A percentile compares a stretch with the other conserved stretches of the same genome.
Conservation (phyloP, 805 yeast species). For the Lipomyces starkeyi region DNA sequence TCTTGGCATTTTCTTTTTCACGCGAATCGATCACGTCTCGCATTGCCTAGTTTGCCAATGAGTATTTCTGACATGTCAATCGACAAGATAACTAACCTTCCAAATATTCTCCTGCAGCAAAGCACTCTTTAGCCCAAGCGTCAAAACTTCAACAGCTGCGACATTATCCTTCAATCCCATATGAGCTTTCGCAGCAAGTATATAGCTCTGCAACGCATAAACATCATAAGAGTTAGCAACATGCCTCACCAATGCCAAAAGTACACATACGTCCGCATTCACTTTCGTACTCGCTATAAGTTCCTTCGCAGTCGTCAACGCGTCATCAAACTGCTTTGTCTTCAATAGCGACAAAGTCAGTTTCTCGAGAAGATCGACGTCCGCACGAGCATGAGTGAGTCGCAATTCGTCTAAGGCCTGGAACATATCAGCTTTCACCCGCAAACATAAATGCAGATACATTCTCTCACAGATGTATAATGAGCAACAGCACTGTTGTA, state of each 20-base stretch:
- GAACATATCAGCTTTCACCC: neutral
- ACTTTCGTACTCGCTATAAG: neutral
- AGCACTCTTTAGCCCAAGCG: neutral
- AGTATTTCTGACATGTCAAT: neutral
- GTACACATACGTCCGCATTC: neutral
- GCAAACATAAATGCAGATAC: neutral
- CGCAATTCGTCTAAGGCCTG: slow-evolving; percentile 2
- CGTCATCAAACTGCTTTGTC: neutral
- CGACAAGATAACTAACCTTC: neutral
- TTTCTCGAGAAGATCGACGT: neutral
- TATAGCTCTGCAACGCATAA: neutral
- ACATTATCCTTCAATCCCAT: slow-evolving; percentile 5
- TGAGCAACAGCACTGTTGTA: neutral
- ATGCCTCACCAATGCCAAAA: neutral
- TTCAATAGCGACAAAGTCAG: neutral
- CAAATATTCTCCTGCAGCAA: slow-evolving; percentile 1
- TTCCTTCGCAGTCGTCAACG: neutral
- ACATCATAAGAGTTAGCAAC: neutral
- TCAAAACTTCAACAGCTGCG: neutral
- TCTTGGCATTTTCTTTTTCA: neutral
- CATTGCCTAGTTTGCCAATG: neutral
- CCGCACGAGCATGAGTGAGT: neutral
- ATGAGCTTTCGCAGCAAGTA: neutral
- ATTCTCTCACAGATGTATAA: neutral
- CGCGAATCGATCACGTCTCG: neutral